Evolutionary conservation across 139 green algal species (phyloP).

Genomic region (Chloropicon primus): DNA sequence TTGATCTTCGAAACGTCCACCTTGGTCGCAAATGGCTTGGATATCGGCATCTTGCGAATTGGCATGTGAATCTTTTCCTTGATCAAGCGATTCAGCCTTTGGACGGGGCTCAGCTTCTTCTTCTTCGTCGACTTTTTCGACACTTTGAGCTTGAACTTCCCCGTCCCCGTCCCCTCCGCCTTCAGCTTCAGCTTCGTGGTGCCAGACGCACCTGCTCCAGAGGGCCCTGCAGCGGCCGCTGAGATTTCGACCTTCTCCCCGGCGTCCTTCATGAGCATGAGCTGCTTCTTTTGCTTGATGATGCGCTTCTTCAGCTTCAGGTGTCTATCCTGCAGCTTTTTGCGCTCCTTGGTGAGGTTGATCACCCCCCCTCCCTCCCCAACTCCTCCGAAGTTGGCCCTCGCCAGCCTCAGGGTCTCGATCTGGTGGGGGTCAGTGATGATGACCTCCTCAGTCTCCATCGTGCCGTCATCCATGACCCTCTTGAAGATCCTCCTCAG

Average conservation of each 20-base stretch:
- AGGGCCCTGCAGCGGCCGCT: background rate
- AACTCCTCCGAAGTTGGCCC: slow-evolving; percentile 5
- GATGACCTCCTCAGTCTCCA: slow-evolving; percentile 1
- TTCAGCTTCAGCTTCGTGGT: background rate
- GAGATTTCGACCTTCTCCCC: slow-evolving; percentile 13
- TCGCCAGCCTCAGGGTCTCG: background rate
- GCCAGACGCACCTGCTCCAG: background rate
- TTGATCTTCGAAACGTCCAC: background rate
- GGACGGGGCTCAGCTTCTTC: background rate
- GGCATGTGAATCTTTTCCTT: slow-evolving; percentile 1
- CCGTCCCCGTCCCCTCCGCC: background rate
- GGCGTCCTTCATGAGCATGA: slow-evolving; percentile 14
- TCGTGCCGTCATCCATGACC: background rate
- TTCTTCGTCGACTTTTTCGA: background rate
- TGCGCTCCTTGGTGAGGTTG: slow-evolving; percentile 2
- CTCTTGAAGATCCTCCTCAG: slow-evolving; percentile 26
- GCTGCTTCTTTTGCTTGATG: slow-evolving; percentile 13
- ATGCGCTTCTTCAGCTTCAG: slow-evolving; percentile 9
- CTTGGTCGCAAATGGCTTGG: background rate
- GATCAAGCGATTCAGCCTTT: background rate
- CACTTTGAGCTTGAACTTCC: slow-evolving; percentile 6
- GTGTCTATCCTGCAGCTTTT: background rate
- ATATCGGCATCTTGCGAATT: slow-evolving; percentile 11
- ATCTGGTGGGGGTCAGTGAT: slow-evolving; percentile 11
- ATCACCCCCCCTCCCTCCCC: background rate